These are phyloP conservation scores for Margaritispora aquatica DNA, from an alignment of 495 filamentous ascomycete species.

Conservation along the genomic window DNA sequence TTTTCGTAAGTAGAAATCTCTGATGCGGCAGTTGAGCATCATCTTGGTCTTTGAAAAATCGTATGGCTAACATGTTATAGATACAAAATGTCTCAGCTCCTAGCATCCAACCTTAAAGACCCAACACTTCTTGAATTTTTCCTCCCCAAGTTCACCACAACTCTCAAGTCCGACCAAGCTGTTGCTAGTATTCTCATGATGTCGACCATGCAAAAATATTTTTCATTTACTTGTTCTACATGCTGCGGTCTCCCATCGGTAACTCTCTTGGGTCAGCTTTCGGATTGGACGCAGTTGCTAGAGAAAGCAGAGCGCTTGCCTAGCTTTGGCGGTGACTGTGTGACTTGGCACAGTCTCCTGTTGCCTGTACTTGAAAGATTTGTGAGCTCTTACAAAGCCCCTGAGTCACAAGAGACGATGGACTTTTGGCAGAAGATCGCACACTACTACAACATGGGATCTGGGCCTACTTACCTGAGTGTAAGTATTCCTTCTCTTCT, in stretches of 20 bases:
- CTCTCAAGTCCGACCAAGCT: slow-evolving; percentile 32
- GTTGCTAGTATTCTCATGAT: slow-evolving; percentile 39
- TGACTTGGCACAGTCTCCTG: slow-evolving; percentile 25
- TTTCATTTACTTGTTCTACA: slow-evolving; percentile 32
- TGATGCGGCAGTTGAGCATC: neutral
- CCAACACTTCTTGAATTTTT: slow-evolving; percentile 33
- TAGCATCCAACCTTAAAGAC: slow-evolving; percentile 32
- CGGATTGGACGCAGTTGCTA: slow-evolving; percentile 33
- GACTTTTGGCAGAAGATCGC: slow-evolving; percentile 32
- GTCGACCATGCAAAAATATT: slow-evolving; percentile 41
- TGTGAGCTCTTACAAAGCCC: slow-evolving; percentile 28
- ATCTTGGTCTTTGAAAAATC: neutral
- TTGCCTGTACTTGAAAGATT: slow-evolving; percentile 31
- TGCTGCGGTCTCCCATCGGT: slow-evolving; percentile 38
- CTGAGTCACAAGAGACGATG: slow-evolving; percentile 24
- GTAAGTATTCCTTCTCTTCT: neutral
- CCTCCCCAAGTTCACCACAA: slow-evolving; percentile 40
- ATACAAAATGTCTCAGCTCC: slow-evolving; percentile 31
- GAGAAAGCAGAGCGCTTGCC: slow-evolving; percentile 25
- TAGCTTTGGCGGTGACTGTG: slow-evolving; percentile 24
- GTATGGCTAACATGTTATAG: neutral
- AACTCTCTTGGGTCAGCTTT: slow-evolving; percentile 32
- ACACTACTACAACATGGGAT: slow-evolving; percentile 17
- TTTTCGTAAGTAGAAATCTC: neutral
- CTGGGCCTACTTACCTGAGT: slow-evolving; percentile 23